These are phyloP conservation scores for Phlebopus sp. DNA, from an alignment of 1,284 basidiomycete species.

Conservation along the genomic window DNA sequence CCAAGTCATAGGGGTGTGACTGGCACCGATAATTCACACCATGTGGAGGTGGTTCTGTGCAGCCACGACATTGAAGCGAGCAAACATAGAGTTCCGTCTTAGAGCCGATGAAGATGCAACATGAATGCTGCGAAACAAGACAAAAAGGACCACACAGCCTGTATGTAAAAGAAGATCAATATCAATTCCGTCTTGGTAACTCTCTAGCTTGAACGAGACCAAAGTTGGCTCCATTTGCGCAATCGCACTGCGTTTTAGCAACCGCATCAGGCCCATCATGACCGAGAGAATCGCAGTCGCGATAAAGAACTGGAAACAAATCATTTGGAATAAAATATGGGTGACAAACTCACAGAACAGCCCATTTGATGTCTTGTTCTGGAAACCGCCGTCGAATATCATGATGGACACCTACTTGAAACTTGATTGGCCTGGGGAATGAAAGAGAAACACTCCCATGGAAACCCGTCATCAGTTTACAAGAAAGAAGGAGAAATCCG, in stretches of 20 bases:
- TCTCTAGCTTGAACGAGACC: conserved; percentile 18
- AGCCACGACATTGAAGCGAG: conserved; percentile 26
- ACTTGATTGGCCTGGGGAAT: conserved; percentile 16
- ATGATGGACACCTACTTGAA: conserved; percentile 19
- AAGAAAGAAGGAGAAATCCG: background rate
- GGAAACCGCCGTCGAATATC: conserved; percentile 27
- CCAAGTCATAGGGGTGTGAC: conserved; percentile 10
- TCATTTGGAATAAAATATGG: conserved; percentile 23
- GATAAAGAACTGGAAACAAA: conserved; percentile 24
- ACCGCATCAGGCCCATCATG: conserved; percentile 27
- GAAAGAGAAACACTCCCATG: conserved; percentile 17
- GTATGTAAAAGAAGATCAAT: conserved; percentile 34
- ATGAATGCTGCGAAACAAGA: conserved; percentile 15
- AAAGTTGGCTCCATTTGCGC: conserved; percentile 6
- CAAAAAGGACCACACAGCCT: conserved; percentile 1
- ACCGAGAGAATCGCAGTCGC: conserved; percentile 29
- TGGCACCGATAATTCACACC: conserved; percentile 11
- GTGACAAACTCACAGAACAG: conserved; percentile 29
- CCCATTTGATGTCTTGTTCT: conserved; percentile 34
- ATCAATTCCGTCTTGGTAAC: conserved; percentile 21
- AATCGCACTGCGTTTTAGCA: conserved; percentile 19
- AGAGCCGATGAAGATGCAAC: conserved; percentile 26
- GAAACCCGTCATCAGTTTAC: conserved; percentile 15
- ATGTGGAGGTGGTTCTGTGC: conserved; percentile 13
- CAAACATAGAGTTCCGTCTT: conserved; percentile 29